Evolutionary conservation across 2,329 filamentous ascomycete species (phyloP).

Genomic region (Cordyceps fumosorosea): DNA sequence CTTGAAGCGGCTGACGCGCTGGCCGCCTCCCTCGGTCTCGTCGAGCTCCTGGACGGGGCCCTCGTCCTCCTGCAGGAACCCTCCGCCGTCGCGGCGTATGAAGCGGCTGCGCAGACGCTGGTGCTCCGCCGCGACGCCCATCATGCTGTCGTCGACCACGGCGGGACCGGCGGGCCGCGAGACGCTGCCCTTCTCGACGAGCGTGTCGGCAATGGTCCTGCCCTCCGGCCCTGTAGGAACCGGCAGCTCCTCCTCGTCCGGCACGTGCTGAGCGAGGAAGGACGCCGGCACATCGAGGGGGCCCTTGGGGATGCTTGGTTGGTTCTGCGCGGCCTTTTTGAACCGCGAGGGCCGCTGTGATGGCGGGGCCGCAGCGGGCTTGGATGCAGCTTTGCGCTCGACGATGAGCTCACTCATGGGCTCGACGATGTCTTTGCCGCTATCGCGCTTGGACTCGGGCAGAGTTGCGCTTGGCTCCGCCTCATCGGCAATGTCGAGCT

Average conservation of each 20-base stretch:
- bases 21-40: slow-evolving; percentile 57
- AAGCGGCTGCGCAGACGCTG: slow-evolving; percentile 75
- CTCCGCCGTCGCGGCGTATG: slow-evolving; percentile 69
- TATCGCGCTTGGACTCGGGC: slow-evolving; percentile 18
- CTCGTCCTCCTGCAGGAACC: slow-evolving; percentile 69
- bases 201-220: slow-evolving; percentile 50
- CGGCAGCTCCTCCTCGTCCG: slow-evolving; percentile 23
- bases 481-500: slow-evolving; percentile 60
- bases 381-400: slow-evolving; percentile 31
- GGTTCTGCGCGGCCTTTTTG: slow-evolving; percentile 33
- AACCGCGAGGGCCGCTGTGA: slow-evolving; percentile 43
- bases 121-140: slow-evolving; percentile 77
- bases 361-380: slow-evolving; percentile 15
- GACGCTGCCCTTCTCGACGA: slow-evolving; percentile 48
- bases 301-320: slow-evolving; percentile 27
- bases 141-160: slow-evolving; percentile 62
- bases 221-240: slow-evolving; percentile 45
- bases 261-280: slow-evolving; percentile 29
- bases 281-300: slow-evolving; percentile 38
- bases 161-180: slow-evolving; percentile 38
- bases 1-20: slow-evolving; percentile 66
- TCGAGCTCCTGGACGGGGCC: slow-evolving; percentile 60
- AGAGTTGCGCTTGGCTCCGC: slow-evolving; percentile 17
- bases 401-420: slow-evolving; percentile 45
- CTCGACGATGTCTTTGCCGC: slow-evolving; percentile 32